Base-by-base conservation (phyloP, 495 filamentous ascomycete genomes). In the Tuber melanosporum region DNA sequence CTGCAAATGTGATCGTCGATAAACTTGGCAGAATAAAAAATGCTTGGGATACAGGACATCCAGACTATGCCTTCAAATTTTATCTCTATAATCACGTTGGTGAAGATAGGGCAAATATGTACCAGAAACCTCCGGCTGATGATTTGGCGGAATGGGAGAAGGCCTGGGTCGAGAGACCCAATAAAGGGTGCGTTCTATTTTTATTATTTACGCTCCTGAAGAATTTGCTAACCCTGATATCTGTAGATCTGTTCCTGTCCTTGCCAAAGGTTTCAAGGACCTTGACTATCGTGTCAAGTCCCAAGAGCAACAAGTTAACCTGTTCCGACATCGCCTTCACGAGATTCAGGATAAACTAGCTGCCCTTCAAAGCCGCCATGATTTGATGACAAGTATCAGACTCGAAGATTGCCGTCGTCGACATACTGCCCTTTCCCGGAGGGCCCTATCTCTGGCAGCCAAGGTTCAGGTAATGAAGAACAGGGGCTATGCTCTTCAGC, bases 21-120 rank as follows among this genome's bases (percentile, higher is more conserved):
- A 95, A 98, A 85, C 93, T 98, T 72, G 85, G 89, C 73, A 87
- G 91, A 36, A 88, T 98, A 76, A 87, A 89, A 66, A 87, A 91
- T 47, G 97, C 97, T 87, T 99, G 95, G 95, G 88, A 94, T 78
- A 89, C 92, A 2, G 83, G 85, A 12, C 89, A 87, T 81, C 89
- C 88, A 17, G 87, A 89, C 77, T 97, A 93, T 76, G 90, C 89
- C 8, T 96, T 99, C 86, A 91, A 93, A 82, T 87, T 91, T 74
- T 98, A 99, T 84, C 92, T 98, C 84, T 99, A 98, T 86, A 98
- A 99, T 85, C 88, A 91, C 78, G 93, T 97, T 74, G 89, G 90
- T 26, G 90, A 94, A 79, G 89, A 92, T 32, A 86, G 89, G 73
- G 91, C 92, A 12, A 92, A 93, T 5, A 95, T 93, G 85, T 98